Conservation (phyloP, 148 eudicot genomes). For the Vaccinium corymbosum region DNA sequence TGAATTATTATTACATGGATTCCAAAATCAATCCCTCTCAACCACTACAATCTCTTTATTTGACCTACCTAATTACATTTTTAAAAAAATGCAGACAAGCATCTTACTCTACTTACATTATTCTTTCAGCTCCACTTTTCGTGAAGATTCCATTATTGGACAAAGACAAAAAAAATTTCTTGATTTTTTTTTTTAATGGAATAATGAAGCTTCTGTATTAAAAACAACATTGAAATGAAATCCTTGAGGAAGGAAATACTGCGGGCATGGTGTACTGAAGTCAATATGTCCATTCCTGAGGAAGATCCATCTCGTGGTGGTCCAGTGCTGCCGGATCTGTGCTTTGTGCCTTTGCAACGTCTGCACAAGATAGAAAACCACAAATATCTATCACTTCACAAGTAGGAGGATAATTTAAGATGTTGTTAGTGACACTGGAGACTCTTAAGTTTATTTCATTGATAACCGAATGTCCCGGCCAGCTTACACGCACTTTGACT, state of each 20-base stretch:
- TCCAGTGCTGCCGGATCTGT: not conserved
- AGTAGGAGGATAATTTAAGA: no score
- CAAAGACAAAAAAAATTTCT: not conserved
- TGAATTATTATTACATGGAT: not conserved
- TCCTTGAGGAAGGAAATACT: no score
- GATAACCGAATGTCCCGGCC: no score
- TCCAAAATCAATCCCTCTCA: not conserved
- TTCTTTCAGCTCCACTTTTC: not conserved
- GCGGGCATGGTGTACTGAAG: not conserved
- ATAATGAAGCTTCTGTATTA: not conserved
- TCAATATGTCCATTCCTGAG: slow-evolving; percentile 36
- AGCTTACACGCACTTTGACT: no score
- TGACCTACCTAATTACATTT: not conserved
- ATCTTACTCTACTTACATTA: not conserved
- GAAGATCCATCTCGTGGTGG: slow-evolving; percentile 21
- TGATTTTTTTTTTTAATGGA: not conserved
- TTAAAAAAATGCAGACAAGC: not conserved
- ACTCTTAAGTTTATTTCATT: no score
- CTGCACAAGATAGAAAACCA: slow-evolving; percentile 9
- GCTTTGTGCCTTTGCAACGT: not conserved
- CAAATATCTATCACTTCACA: no score
- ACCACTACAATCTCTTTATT: not conserved
- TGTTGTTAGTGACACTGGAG: no score
- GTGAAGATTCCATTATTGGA: not conserved
- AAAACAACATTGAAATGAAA: not conserved